Evolutionary conservation across 75 land plant species (phyloP), one percentile per base, ranked within the genome.

Genomic region (Pinus albicaulis): DNA sequence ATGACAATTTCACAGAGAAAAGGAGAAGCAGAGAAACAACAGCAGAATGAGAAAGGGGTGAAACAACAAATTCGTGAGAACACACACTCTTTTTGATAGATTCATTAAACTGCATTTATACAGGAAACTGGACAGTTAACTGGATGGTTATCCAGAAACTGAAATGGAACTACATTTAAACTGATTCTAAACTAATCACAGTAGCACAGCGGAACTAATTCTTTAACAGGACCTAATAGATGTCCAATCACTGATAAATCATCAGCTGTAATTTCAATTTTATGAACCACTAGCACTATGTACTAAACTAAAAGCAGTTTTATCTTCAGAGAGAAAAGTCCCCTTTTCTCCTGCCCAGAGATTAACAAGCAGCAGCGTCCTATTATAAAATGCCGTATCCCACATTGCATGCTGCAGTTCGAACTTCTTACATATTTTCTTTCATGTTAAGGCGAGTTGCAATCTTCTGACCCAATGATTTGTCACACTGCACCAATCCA

Each of bases 401-500:
- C 38, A 38, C 71, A 8, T 36, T 38, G 71, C 71, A 38, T 17
- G 3, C 7, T 31, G 11, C 41, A 2, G 28, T 13, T 56, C 20
- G 20, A 48, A 77, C 48, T 44, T 60, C 48, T 44, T 60, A 74
- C 78, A 76, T 82, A 70, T 69, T 84, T 3, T 91, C 85, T 55
- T 72, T 83, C 60, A 81, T 75, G 69, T 74, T 86, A 56, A 90
- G 81, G 55, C 82, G 83, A 55, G 66, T 31, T 19, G 88, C 88
- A 11, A 90, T 53, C 80, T 85, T 83, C 86, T 90, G 86, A 3
- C 92, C 92, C 73, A 90, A 78, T 25, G 91, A 83, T 79, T 82
- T 86, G 75, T 89, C 91, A 76, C 77, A 57, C 92, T 90, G 91
- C 81, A 85, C 4, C 14, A 3, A 60, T n/a, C 55, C 53, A 77